These are phyloP conservation scores for Polyplosphaeria fusca DNA, from an alignment of 495 filamentous ascomycete species.

Conservation along the genomic window DNA sequence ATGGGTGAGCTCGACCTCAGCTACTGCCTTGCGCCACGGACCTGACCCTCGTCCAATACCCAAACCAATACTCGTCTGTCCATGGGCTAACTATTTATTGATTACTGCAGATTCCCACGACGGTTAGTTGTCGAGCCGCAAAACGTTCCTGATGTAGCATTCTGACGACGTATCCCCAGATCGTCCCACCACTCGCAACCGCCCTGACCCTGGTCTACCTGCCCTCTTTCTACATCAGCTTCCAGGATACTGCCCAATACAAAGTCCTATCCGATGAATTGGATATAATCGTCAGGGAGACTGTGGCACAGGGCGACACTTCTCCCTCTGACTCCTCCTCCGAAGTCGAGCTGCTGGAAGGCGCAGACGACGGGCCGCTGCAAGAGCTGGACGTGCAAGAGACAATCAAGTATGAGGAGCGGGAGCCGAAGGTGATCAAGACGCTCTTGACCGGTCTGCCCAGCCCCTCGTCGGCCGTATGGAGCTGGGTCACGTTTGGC, in stretches of 20 bases:
- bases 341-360: conserved; percentile 37
- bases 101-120: conserved; percentile 31
- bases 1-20: conserved; percentile 61
- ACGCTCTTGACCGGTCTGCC: conserved; percentile 77
- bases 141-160: conserved; percentile 41
- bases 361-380: conserved; percentile 32
- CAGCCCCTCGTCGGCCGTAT: conserved; percentile 60
- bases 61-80: conserved; percentile 10
- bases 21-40: background rate
- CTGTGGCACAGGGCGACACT: conserved; percentile 37
- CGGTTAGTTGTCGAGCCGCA: conserved; percentile 29
- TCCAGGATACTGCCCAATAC: conserved; percentile 56
- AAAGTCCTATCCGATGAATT: conserved; percentile 58
- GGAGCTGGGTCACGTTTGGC: conserved; percentile 58
- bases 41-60: background rate
- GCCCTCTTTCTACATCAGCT: conserved; percentile 60
- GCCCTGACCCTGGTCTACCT: conserved; percentile 71
- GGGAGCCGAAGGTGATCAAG: conserved; percentile 43
- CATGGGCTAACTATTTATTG: conserved; percentile 15
- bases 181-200: conserved; percentile 58
- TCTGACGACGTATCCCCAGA: conserved; percentile 37
- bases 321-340: conserved; percentile 10
- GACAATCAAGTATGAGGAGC: conserved; percentile 41
- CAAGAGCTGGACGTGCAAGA: conserved; percentile 44
- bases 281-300: conserved; percentile 58